phyloP scores from a whole-genome alignment of 371 early-diverging fungal species.

The Mortierella sp. region DNA sequence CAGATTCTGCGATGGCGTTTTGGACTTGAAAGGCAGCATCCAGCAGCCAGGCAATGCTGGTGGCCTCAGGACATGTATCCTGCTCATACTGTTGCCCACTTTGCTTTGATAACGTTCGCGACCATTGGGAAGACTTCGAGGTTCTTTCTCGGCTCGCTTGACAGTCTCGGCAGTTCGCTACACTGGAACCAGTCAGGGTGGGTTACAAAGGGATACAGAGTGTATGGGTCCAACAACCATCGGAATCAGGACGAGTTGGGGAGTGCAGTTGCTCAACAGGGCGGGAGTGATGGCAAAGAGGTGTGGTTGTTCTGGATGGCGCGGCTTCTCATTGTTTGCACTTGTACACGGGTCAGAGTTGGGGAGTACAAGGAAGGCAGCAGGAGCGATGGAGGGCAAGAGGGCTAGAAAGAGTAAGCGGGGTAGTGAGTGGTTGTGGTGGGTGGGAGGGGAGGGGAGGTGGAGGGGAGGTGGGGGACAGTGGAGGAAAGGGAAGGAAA shows the following conservation, averaged over 20 bases:
- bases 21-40: conserved; percentile 94
- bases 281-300: conserved; percentile 31
- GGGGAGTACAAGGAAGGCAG: too few species aligned
- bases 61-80: conserved; percentile 96
- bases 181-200: too few species aligned
- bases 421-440: neutral
- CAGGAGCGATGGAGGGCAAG: neutral
- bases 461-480: too few species aligned
- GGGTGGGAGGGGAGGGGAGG: neutral
- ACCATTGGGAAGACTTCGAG: too few species aligned
- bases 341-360: too few species aligned
- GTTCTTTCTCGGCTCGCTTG: too few species aligned
- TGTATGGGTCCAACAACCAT: neutral
- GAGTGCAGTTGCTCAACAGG: conserved; percentile 15
- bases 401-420: too few species aligned
- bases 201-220: neutral
- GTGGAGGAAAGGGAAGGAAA: neutral
- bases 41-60: conserved; percentile 97
- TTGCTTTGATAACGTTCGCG: conserved; percentile 89
- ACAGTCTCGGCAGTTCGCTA: conserved; percentile 90
- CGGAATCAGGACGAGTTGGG: neutral
- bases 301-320: too few species aligned
- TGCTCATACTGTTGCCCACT: conserved; percentile 95
- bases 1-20: too few species aligned
- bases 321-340: too few species aligned